Base-by-base conservation (phyloP, 1,284 basidiomycete genomes). In the Boletellus deceptivus region DNA sequence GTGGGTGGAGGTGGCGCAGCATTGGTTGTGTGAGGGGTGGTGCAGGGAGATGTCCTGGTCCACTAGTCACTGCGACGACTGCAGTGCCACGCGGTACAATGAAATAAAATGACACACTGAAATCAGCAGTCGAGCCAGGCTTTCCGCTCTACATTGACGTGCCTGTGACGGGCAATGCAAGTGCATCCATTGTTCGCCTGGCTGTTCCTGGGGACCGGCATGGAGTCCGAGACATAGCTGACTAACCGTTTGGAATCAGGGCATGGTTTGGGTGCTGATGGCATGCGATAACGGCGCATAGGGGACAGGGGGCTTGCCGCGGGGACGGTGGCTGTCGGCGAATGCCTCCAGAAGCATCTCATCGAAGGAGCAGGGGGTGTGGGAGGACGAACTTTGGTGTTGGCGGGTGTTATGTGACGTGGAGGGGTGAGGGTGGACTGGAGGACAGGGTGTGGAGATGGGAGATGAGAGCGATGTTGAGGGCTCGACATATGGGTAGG, bases 121-220 rank as follows among this genome's bases (percentile, higher is more conserved):
- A 49, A 34, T 52, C 48, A 48, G 59, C 31, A 52, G 59, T 53
- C 37, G 69, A 47, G 53, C 65, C 56, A 37, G 71, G 75, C 61
- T 82, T 81, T 18, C 64, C 63, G 69, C 82, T 83, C 70, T 86
- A 86, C 11, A 75, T 74, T 2, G 84, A 82, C 3, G 84, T 82
- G 48, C 84, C 85, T 0, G 80, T 85, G 6, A 86, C 81, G 7
- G 82, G 79, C 2, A 83, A 80, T 8, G 83, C 81, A 60, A 87
- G 61, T 86, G 84, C 43, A 75, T 75, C 45, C 75, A 70, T 16
- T 74, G 64, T 54, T 76, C 22, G 22, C 22, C 22, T 22, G 22
- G 22, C 22, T 22, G 22, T 22, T 5, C 22, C 4, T 4, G 22
- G 72, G 70, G 71, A 6, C 72, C 69, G 65, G 54, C 2, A 59